Evolutionary conservation across 2,329 filamentous ascomycete species (phyloP), one percentile per base, ranked within the genome.

Genomic region (Diaporthe ampelina): DNA sequence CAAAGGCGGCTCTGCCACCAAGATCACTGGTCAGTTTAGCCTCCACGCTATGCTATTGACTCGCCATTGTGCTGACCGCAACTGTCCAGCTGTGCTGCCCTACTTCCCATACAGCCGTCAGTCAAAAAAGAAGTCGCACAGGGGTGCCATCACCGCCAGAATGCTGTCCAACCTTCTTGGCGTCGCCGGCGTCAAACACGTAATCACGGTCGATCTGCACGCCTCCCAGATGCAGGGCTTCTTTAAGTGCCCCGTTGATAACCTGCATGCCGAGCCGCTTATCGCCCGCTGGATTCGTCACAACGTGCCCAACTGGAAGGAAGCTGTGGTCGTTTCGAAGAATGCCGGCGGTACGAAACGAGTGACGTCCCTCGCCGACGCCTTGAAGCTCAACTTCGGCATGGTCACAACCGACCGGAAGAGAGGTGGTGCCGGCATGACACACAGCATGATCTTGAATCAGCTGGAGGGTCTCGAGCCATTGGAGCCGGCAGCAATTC

Each of bases 61-160:
- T 26, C 75, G 3, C 48, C 57, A 40, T 56, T 70, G 37, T 21
- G 10, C 61, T 74, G 37, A 74, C 67, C 9, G 13, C 32, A 54
- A 40, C 21, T 70, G 4, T 74, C 5, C 81, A 96, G 94, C 94
- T 78, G 94, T 97, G 77, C 90, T 97, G 80, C 94, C 94, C 17
- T 98, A 98, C 85, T 99, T 98, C 81, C 97, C 97, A n/a, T 99
- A 99, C 87, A 98, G 95, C 79, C 94, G 97, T 76, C 97, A 99
- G 84, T 98, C 96, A 74, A 99, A 99, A 89, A 98, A 98, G 89
- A 99, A 99, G 86, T 95, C 95, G 73, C 96, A 98, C 82, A 91
- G 97, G 77, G 97, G 97, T 69, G 95, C 97, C 74, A 98, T 99
- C 81, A 98, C 97, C 11, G 97, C 97, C 72, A 93, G 96, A 78